phyloP scores from a whole-genome alignment of 2,329 filamentous ascomycete genomes.

The Aureobasidium namibiae region DNA sequence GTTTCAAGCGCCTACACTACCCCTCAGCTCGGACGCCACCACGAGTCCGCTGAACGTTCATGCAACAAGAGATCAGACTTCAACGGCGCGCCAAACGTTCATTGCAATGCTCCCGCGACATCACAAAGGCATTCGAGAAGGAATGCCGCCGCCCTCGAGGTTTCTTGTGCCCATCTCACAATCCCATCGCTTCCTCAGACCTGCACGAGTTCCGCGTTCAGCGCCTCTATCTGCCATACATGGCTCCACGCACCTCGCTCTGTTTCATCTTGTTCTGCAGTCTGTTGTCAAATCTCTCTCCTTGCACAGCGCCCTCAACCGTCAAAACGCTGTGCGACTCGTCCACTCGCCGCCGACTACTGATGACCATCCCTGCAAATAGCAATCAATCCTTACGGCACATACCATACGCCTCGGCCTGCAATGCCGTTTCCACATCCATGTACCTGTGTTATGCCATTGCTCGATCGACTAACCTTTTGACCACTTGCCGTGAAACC shows the following conservation, averaged over 20 bases:
- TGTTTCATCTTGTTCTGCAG: constrained; percentile 4
- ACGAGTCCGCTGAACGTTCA: background rate
- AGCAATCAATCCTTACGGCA: constrained; percentile 10
- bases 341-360: background rate
- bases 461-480: background rate
- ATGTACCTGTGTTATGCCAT: background rate
- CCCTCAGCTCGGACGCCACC: constrained; percentile 10
- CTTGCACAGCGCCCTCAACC: constrained; percentile 10
- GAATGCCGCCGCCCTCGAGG: background rate
- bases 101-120: background rate
- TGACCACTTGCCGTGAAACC: constrained; percentile 1
- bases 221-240: background rate
- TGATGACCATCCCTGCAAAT: background rate
- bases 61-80: background rate
- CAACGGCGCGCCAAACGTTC: constrained; percentile 1
- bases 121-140: constrained; percentile 7
- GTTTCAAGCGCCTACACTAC: constrained; percentile 7
- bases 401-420: background rate
- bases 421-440: constrained; percentile 1
- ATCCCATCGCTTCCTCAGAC: background rate
- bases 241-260: background rate
- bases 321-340: constrained; percentile 6
- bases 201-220: background rate
- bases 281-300: constrained; percentile 6
- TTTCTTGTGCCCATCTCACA: background rate